Conservation (phyloP, 2,329 filamentous ascomycete genomes). For the Cladosporium sphaerospermum region DNA sequence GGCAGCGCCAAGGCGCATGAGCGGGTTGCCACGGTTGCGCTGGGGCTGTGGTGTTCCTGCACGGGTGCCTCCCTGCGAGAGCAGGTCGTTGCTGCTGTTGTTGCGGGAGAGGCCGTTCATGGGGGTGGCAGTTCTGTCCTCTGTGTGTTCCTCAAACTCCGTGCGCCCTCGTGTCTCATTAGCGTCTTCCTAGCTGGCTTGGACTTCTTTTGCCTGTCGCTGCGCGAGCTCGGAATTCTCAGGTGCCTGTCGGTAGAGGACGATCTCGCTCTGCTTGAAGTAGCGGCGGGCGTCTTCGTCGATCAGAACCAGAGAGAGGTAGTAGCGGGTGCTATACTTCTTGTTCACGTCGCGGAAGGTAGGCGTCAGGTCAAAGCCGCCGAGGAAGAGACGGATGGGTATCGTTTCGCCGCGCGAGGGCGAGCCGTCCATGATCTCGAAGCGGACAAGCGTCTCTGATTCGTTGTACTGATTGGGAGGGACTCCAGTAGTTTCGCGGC, state of each 20-base stretch:
- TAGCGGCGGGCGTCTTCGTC: conserved; percentile 81
- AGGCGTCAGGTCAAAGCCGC: conserved; percentile 93
- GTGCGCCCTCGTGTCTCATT: conserved; percentile 25
- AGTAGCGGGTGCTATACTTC: conserved; percentile 98
- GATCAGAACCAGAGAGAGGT: conserved; percentile 73
- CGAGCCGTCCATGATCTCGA: conserved; percentile 99
- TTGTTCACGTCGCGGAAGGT: conserved; percentile 99
- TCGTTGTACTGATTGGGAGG: conserved; percentile 99
- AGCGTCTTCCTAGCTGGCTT: conserved; percentile 29
- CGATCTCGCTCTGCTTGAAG: conserved; percentile 99
- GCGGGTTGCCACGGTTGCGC: conserved; percentile 9
- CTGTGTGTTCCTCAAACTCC: conserved; percentile 13
- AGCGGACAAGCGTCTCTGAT: conserved; percentile 93
- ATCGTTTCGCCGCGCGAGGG: conserved; percentile 92
- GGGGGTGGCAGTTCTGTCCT: conserved; percentile 11
- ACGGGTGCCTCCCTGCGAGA: not conserved
- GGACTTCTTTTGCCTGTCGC: conserved; percentile 41
- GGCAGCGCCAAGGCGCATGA: conserved; percentile 10
- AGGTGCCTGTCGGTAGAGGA: conserved; percentile 75
- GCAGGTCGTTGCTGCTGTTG: conserved; percentile 7
- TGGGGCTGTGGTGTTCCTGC: conserved; percentile 10
- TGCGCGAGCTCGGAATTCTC: conserved; percentile 44
- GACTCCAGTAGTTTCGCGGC: conserved; percentile 90
- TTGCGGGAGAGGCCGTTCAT: conserved; percentile 9
- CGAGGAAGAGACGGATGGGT: conserved; percentile 91